A percentile compares a stretch with the other conserved stretches of the same genome.
phyloP scores from a whole-genome alignment of 192 early-diverging fungal genomes.

The Linnemannia hyalina region DNA sequence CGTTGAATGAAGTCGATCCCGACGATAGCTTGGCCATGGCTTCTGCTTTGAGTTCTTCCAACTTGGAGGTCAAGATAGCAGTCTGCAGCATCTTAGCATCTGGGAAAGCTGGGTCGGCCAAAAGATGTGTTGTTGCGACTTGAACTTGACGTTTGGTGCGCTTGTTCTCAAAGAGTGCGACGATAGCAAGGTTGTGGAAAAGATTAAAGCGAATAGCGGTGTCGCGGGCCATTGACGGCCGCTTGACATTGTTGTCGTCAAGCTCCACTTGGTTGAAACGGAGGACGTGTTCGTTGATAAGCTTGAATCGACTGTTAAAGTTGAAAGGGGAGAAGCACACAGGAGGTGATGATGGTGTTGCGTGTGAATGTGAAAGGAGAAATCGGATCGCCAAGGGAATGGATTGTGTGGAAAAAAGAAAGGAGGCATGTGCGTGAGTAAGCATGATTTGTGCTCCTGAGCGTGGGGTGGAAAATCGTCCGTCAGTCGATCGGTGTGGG shows the following conservation, averaged over 20 bases:
- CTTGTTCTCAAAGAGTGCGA: conserved; percentile 43
- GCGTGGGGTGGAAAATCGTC: neutral
- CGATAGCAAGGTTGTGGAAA: conserved; percentile 49
- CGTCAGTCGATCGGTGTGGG: too few species aligned
- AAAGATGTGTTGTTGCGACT: conserved; percentile 45
- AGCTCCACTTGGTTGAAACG: conserved; percentile 53
- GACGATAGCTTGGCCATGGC: conserved; percentile 4
- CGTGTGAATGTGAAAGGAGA: neutral
- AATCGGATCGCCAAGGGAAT: neutral
- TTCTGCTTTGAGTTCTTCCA: conserved; percentile 41
- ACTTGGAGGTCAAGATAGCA: conserved; percentile 48
- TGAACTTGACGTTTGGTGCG: conserved; percentile 47
- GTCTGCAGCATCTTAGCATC: conserved; percentile 56
- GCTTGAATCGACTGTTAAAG: conserved; percentile 40
- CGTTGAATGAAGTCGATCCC: neutral
- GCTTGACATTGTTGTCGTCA: conserved; percentile 37
- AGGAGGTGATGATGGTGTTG: neutral
- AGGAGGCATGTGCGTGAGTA: conserved; percentile 32
- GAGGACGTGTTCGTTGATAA: conserved; percentile 37
- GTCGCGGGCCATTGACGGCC: conserved; percentile 50
- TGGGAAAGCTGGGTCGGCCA: conserved; percentile 50
- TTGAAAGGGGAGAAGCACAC: neutral
- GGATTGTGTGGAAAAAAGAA: neutral
- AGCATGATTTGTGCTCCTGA: neutral
- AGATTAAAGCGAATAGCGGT: conserved; percentile 54